These are phyloP conservation scores for Neoscytalidium dimidiatum DNA, from an alignment of 2,329 filamentous ascomycete genomes.

Conservation along the genomic window DNA sequence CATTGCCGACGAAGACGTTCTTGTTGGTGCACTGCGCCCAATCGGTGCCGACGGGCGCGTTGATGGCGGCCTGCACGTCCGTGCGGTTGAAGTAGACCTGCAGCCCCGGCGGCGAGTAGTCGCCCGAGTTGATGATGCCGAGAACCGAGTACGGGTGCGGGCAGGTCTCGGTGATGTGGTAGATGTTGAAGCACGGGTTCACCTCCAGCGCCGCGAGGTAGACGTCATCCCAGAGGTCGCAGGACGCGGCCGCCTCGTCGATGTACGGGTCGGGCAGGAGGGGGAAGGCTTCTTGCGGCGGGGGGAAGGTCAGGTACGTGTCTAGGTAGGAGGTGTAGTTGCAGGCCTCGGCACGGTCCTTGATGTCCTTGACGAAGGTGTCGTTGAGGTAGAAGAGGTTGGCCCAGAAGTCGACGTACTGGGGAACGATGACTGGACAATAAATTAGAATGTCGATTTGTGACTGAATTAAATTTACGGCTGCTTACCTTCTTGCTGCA, in stretches of 20 bases:
- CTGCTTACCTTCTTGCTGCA: constrained; percentile 38
- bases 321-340: constrained; percentile 40
- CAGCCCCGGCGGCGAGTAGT: constrained; percentile 43
- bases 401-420: constrained; percentile 43
- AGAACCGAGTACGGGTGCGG: constrained; percentile 37
- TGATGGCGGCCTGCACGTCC: constrained; percentile 53
- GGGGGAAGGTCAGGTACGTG: constrained; percentile 45
- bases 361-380: constrained; percentile 40
- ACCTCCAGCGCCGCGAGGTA: constrained; percentile 42
- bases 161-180: constrained; percentile 46
- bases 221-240: constrained; percentile 42
- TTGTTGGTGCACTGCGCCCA: constrained; percentile 44
- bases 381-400: constrained; percentile 47
- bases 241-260: background rate
- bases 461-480: background rate
- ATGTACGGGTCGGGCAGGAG: constrained; percentile 27
- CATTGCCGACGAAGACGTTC: constrained; percentile 43
- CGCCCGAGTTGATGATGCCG: constrained; percentile 40
- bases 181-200: constrained; percentile 56
- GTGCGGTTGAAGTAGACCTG: constrained; percentile 54
- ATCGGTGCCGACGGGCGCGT: constrained; percentile 47
- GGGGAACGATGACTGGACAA: constrained; percentile 31
- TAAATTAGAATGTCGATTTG: background rate
- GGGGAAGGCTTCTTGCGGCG: constrained; percentile 35
- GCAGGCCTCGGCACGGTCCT: constrained; percentile 35